Conservation (phyloP, 2,329 filamentous ascomycete species). For the Tympanopsis confertula region DNA sequence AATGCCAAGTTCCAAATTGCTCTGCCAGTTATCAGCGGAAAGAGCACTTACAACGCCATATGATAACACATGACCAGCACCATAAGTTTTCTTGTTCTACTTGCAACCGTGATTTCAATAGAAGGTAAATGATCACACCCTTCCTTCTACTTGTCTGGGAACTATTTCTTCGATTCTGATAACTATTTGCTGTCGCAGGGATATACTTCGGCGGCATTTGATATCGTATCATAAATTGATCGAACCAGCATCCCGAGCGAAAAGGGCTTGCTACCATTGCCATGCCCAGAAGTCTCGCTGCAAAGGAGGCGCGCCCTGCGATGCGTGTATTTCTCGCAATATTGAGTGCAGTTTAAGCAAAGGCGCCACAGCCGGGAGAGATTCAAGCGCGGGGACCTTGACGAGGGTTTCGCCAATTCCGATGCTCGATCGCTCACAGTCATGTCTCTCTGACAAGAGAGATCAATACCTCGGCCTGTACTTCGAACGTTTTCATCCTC, state of each 20-base stretch:
- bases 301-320: not conserved
- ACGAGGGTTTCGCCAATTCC: too few relatives aligned
- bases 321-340: not conserved
- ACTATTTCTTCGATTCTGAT: not conserved
- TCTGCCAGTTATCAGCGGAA: not conserved
- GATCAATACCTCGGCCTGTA: not conserved
- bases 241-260: not conserved
- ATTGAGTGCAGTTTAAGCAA: too few relatives aligned
- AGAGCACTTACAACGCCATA: not conserved
- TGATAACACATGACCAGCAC: not conserved
- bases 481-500: not conserved
- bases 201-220: not conserved
- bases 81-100: not conserved
- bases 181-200: not conserved
- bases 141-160: not conserved
- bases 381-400: too few relatives aligned
- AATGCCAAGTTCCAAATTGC: too few relatives aligned
- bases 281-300: not conserved
- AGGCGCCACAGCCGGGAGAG: too few relatives aligned
- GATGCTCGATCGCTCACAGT: too few relatives aligned
- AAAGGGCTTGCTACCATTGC: not conserved
- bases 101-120: not conserved
- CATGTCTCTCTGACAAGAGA: too few relatives aligned
- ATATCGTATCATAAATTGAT: too few relatives aligned
- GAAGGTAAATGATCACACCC: not conserved